Evolutionary conservation across 2,329 filamentous ascomycete genomes (phyloP).

Genomic region (Malbranchea zuffiana): DNA sequence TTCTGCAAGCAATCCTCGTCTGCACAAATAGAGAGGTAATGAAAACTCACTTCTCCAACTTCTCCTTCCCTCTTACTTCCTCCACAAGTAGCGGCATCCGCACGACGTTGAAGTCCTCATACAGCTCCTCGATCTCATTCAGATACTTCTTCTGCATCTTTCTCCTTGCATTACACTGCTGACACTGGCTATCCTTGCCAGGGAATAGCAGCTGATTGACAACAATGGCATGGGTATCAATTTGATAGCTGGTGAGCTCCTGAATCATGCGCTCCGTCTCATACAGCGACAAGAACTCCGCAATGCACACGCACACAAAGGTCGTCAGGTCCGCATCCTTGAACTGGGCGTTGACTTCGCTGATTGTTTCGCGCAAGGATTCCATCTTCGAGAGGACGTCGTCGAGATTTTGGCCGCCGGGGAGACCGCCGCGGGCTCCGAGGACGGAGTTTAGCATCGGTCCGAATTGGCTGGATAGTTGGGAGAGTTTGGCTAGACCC

Average conservation of each 20-base stretch:
- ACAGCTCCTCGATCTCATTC: constrained; percentile 95
- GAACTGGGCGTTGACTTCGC: constrained; percentile 95
- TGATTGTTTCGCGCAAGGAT: constrained; percentile 79
- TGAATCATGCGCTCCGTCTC: constrained; percentile 99
- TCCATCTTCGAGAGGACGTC: constrained; percentile 95
- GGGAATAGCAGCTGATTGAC: constrained; percentile 97
- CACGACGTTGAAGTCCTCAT: constrained; percentile 98
- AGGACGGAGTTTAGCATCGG: constrained; percentile 91
- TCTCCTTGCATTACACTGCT: constrained; percentile 85
- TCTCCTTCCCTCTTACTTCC: constrained; percentile 91
- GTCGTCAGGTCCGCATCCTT: constrained; percentile 93
- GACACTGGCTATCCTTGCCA: constrained; percentile 69
- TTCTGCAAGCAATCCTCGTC: no score
- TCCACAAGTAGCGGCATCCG: constrained; percentile 95
- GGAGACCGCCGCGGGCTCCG: constrained; percentile 63
- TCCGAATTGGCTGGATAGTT: constrained; percentile 87
- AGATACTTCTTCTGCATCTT: constrained; percentile 99
- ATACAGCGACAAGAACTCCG: constrained; percentile 91
- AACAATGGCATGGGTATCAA: constrained; percentile 94
- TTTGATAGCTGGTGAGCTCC: constrained; percentile 82
- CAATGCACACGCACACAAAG: constrained; percentile 96
- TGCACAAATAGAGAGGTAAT: constrained; percentile 7
- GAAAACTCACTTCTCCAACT: constrained; percentile 59
- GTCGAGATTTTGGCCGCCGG: constrained; percentile 83
- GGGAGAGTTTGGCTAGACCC: constrained; percentile 90